Evolutionary conservation across 352 stramenopile genomes (phyloP).

Genomic region (Peronospora tabacina): DNA sequence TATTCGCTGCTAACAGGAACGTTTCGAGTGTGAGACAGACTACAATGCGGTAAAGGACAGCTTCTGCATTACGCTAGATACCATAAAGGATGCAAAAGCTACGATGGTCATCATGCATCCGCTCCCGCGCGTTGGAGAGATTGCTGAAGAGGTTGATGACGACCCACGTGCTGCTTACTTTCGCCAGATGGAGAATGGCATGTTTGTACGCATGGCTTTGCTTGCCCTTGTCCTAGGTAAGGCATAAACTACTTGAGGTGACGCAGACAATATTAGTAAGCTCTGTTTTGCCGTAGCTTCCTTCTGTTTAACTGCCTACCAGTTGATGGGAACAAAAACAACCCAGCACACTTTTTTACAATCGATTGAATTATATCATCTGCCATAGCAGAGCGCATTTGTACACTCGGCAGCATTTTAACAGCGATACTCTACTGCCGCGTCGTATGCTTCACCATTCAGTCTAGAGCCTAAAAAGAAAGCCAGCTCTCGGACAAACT

Average conservation of each 20-base stretch:
- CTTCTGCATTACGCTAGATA: slow-evolving; percentile 68
- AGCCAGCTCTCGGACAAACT: slow-evolving; percentile 58
- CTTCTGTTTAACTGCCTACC: slow-evolving; percentile 1
- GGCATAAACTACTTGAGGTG: slow-evolving; percentile 28
- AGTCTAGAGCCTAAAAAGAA: slow-evolving; percentile 58
- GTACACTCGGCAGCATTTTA: slow-evolving; percentile 32
- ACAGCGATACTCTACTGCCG: slow-evolving; percentile 54
- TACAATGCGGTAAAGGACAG: slow-evolving; percentile 94
- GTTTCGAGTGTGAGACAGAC: slow-evolving; percentile 90
- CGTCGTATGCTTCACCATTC: slow-evolving; percentile 64
- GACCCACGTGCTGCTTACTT: slow-evolving; percentile 96
- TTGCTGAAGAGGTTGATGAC: slow-evolving; percentile 92
- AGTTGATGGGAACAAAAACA: background rate
- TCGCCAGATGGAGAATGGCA: slow-evolving; percentile 96
- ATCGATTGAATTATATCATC: slow-evolving; percentile 6
- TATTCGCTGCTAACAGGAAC: slow-evolving; percentile 66
- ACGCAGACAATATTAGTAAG: slow-evolving; percentile 5
- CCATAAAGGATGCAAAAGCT: slow-evolving; percentile 78
- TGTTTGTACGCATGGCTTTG: slow-evolving; percentile 98
- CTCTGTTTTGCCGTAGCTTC: slow-evolving; percentile 2
- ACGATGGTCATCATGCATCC: slow-evolving; percentile 97
- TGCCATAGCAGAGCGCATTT: slow-evolving; percentile 32
- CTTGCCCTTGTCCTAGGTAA: slow-evolving; percentile 90
- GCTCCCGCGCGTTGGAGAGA: slow-evolving; percentile 96
- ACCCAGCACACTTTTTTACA: slow-evolving; percentile 13